Conservation (phyloP, 2,329 filamentous ascomycete genomes). For the Tolypocladium pustulatum region DNA sequence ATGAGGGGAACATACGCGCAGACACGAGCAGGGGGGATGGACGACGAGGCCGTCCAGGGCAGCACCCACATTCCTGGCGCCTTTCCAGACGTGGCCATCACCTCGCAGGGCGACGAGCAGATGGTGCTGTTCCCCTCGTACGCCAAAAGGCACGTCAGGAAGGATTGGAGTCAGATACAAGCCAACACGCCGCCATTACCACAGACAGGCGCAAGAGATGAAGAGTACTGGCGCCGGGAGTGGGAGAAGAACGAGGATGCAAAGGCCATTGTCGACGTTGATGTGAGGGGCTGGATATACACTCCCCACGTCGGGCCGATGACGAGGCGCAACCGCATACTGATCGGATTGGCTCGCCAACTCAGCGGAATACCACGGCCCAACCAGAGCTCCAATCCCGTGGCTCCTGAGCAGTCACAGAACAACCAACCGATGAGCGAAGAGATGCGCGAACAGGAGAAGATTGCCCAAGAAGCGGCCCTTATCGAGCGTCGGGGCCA, state of each 20-base stretch:
- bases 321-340: constrained; percentile 74
- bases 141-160: constrained; percentile 58
- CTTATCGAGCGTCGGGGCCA: constrained; percentile 64
- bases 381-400: constrained; percentile 14
- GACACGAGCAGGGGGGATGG: constrained; percentile 27
- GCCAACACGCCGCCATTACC: constrained; percentile 17
- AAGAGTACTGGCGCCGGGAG: constrained; percentile 66
- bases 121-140: constrained; percentile 96
- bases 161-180: constrained; percentile 22
- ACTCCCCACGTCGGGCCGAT: constrained; percentile 74
- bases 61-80: constrained; percentile 52
- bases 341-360: constrained; percentile 78
- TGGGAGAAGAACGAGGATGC: constrained; percentile 75
- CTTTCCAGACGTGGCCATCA: constrained; percentile 78
- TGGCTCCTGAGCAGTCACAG: constrained; percentile 7
- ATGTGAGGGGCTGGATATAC: constrained; percentile 94
- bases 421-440: constrained; percentile 25
- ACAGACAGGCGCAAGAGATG: constrained; percentile 41
- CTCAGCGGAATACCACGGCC: constrained; percentile 69
- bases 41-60: constrained; percentile 17
- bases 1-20: constrained; percentile 50
- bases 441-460: constrained; percentile 45
- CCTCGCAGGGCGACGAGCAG: constrained; percentile 72
- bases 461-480: constrained; percentile 65
- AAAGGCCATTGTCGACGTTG: constrained; percentile 81